Conservation (phyloP, 306 rosid genomes). For the Chamaecrista fasciculata region DNA sequence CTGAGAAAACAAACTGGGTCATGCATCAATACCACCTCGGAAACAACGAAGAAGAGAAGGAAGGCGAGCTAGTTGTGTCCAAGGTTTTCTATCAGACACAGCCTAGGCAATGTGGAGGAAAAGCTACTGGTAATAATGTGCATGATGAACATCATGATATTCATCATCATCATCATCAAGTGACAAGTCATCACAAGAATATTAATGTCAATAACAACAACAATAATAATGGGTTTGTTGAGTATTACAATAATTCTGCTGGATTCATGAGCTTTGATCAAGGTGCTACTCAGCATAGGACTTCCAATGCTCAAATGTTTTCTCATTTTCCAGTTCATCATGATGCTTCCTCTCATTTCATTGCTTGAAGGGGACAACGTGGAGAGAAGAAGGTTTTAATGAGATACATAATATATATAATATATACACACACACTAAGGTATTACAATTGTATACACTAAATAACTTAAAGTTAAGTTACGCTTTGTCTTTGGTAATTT, state of each 20-base stretch:
- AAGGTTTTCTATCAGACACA: constrained; percentile 82
- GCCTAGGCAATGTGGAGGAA: constrained; percentile 64
- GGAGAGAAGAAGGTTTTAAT: no score
- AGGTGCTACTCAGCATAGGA: constrained; percentile 48
- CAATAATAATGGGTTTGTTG: constrained; percentile 32
- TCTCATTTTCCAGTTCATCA: constrained; percentile 44
- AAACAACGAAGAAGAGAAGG: constrained; percentile 62
- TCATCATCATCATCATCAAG: constrained; percentile 20
- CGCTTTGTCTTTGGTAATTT: neutral
- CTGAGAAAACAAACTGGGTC: constrained; percentile 82
- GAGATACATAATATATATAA: no score
- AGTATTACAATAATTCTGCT: constrained; percentile 40
- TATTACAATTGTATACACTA: neutral
- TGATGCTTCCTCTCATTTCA: constrained; percentile 46
- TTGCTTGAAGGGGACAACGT: constrained; percentile 35
- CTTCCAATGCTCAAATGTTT: constrained; percentile 29
- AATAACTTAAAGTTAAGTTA: constrained; percentile 19
- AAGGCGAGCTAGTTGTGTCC: constrained; percentile 74
- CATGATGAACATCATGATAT: neutral
- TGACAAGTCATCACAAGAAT: constrained; percentile 14
- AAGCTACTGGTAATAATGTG: no score
- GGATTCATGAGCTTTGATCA: constrained; percentile 59
- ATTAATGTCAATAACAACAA: constrained; percentile 16
- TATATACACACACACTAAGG: no score
- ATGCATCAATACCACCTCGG: constrained; percentile 78